phyloP scores from a whole-genome alignment of 305 asterid genomes.

The Fraxinus ornus region DNA sequence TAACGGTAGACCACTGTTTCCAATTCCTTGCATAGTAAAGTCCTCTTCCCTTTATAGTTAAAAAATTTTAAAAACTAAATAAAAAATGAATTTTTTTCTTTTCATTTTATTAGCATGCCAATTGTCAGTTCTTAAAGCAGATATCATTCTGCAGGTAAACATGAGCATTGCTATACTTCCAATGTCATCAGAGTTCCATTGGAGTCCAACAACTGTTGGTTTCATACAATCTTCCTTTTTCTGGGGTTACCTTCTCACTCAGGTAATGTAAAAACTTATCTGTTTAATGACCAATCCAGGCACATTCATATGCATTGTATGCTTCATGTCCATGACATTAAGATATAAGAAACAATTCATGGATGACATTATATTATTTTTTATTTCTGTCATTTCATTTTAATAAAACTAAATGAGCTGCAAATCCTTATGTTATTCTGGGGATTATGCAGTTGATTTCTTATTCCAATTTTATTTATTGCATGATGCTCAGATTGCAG shows the following conservation, averaged over 20 bases:
- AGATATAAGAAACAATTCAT: background rate
- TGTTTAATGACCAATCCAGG: background rate
- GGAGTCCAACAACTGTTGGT: slow-evolving; percentile 85
- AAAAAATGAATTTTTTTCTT: background rate
- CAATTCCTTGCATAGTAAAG: background rate
- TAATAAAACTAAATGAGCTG: background rate
- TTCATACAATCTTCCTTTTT: slow-evolving; percentile 78
- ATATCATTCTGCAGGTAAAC: slow-evolving; percentile 58
- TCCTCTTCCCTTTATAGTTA: background rate
- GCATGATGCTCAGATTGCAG: slow-evolving; percentile 63
- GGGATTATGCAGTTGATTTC: slow-evolving; percentile 20
- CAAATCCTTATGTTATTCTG: background rate
- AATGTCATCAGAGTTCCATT: slow-evolving; percentile 71
- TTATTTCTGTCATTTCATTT: background rate
- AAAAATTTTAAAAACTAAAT: background rate
- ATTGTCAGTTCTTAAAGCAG: slow-evolving; percentile 23
- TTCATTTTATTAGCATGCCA: background rate
- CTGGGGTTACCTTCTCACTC: slow-evolving; percentile 94
- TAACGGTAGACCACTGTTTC: background rate
- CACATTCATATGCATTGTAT: background rate
- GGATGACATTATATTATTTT: background rate
- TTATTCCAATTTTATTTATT: slow-evolving; percentile 14
- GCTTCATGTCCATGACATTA: background rate
- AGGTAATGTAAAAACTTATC: slow-evolving; percentile 40
- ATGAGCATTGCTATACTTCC: slow-evolving; percentile 97